Evolutionary conservation across 2,329 filamentous ascomycete species (phyloP), one percentile per base, ranked within the genome.

Genomic region (Fusarium sp.): DNA sequence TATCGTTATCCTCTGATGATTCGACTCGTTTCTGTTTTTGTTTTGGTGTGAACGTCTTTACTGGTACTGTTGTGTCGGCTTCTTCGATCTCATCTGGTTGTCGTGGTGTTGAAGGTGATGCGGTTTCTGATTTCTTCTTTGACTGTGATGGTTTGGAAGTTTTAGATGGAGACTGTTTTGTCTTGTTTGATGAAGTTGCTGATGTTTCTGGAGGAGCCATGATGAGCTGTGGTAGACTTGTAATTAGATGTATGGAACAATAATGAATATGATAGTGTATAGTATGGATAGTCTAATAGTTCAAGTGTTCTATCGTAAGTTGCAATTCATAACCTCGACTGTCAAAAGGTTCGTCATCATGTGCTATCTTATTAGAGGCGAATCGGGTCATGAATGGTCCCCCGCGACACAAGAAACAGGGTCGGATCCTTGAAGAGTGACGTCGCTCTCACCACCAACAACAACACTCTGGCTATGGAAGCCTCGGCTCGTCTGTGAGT

Each of bases 331-430:
- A 54, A 32, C 59, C 43, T 49, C 59, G 43, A 47, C 32, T 56
- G 20, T 45, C 58, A 56, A 59, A 51, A 51, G 28, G 55, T 50
- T 72, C 72, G 71, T 74, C 72, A 74, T 74, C 56, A 74, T 72
- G 65, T 62, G 63, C 69, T 50, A 63, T 59, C 48, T 57, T 55
- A 47, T 67, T 47, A 46, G 48, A 72, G 68, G 61, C 66, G 59
- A 64, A 74, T 73, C 63, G 66, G 69, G 48, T 50, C 41, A 69
- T 71, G 37, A 46, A 62, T 59, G 43, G 53, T 59, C 58, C 72
- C 72, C 70, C 58, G 55, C 61, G 72, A 66, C 43, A 57, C 27
- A 60, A 57, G 55, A 74, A 74, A 74, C 72, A 69, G 65, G 72
- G 63, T 69, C 41, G 57, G 58, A 72, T 70, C 72, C 69, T 66